Evolutionary conservation across 257 asterid genomes (phyloP), one percentile per base, ranked within the genome.

Genomic region (Solanum gandarillasii): DNA sequence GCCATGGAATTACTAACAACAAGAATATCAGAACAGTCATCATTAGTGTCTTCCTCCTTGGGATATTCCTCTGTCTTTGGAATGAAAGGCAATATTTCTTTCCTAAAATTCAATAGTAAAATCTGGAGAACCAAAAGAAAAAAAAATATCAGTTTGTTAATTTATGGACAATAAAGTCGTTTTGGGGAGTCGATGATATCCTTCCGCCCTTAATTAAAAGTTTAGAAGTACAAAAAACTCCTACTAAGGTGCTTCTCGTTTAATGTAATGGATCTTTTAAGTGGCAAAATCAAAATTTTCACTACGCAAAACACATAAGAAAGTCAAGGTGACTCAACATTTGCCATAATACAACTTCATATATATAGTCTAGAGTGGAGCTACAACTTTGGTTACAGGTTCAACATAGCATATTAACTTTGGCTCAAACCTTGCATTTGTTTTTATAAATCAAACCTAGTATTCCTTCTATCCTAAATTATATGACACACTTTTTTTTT

Each of bases 21-120:
- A 87, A 96, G 96, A 90, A 96, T 88, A 86, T 90, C 93, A 7
- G 98, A 94, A 89, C 99, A 96, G 86, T 95, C 98, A 78, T 92
- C 97, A 83, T 87, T 91, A 4, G 73, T 71, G 20, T 92, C 92
- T 16, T 36, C 88, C 11, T 70, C 86, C 58, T 75, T 83, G n/a
- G 89, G 76, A 67, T 18, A 86, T 68, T 48, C 88, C 38, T 87
- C 91, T 7, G 78, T 86, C 75, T 89, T 92, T 1, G 95, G 88
- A 25, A 93, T 58, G 87, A 94, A 94, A 4, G 98, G 96, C 58
- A 96, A 90, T 84, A 96, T 95, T 86, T 96, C 99, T 90, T 95
- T 96, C 91, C 98, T 92, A 88, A 95, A 94, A 92, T 96, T 96
- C 73, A 95, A 91, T 89, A 94, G 93, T 91, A 94, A 90, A 88